Evolutionary conservation across 495 filamentous ascomycete genomes (phyloP).

Genomic region (Lasiosphaeria hispida): DNA sequence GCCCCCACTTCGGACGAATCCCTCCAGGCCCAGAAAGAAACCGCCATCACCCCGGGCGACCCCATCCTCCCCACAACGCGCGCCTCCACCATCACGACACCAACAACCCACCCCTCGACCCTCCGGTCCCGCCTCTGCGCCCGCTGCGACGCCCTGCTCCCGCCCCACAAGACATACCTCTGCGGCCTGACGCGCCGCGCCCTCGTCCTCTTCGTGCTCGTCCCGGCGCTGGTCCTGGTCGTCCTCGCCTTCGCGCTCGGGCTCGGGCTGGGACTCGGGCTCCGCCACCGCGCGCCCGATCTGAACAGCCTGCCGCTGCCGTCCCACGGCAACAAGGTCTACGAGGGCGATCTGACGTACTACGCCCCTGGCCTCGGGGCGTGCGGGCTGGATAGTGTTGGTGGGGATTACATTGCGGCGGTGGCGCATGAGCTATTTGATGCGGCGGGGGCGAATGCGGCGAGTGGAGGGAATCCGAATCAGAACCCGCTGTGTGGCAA

Average conservation of each 20-base stretch:
- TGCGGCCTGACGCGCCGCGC: conserved; percentile 37
- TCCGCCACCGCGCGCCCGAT: conserved; percentile 23
- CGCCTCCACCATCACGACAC: neutral
- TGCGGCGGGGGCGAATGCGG: conserved; percentile 27
- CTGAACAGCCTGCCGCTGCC: conserved; percentile 63
- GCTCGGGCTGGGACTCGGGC: conserved; percentile 34
- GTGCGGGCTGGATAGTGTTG: conserved; percentile 58
- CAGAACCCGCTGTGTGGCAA: conserved; percentile 67
- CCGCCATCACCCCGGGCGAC: conserved; percentile 22
- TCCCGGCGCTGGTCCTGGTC: too few relatives aligned
- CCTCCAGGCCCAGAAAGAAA: neutral
- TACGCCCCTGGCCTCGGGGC: conserved; percentile 67
- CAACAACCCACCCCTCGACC: neutral
- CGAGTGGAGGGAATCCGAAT: conserved; percentile 53
- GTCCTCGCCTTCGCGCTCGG: conserved; percentile 30
- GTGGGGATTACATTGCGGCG: conserved; percentile 59
- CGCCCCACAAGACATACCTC: conserved; percentile 41
- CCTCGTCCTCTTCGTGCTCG: conserved; percentile 19
- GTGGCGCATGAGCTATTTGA: conserved; percentile 69
- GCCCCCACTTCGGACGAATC: neutral
- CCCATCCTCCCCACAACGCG: conserved; percentile 23
- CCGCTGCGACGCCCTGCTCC: too few relatives aligned
- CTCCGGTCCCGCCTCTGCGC: too few relatives aligned
- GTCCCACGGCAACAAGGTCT: conserved; percentile 37
- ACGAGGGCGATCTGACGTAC: conserved; percentile 69